Evolutionary conservation across 1,139 yeast species (phyloP), one percentile per base, ranked within the genome.

Genomic region (Wickerhamiella infanticola): DNA sequence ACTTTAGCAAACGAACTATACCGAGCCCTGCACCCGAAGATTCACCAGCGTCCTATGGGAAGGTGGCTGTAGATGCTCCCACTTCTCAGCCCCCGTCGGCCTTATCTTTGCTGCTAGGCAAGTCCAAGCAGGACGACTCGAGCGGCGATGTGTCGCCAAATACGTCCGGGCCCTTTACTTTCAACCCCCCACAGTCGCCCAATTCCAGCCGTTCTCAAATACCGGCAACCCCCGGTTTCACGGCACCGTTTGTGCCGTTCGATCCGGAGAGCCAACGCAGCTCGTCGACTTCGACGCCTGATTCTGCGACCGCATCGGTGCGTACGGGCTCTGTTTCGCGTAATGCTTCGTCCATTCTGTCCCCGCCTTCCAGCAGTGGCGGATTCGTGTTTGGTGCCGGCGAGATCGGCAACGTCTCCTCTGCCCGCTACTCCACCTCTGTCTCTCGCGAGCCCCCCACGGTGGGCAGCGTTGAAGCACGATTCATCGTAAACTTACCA

Each of bases 311-410:
- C 23, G 13, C 24, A 23, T 18, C 18, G 18, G 18, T 18, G 18
- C 24, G 11, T 23, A 24, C 25, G 3, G 11, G 11, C 11, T 13
- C 41, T 8, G 9, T 33, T 43, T 48, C 37, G 51, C 42, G 47
- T 51, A 46, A 43, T 38, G 39, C 4, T 3, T 18, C 35, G 45
- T 24, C 31, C 24, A 11, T 23, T 31, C n/a, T 47, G 47, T 41
- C 48, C 51, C 25, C 45, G 45, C 41, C 41, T 47, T 7, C 49
- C 50, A 6, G 51, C 8, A 50, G 55, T 35, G 46, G 47, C 42
- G 52, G 57, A 26, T 52, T 47, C 31, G 44, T 54, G 39, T 53
- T 53, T 40, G 57, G 57, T 1, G 57, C 57, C 11, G 57, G 57
- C 25, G 57, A 54, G 45, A 51, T 54, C 38, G 57, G 57, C 26